Evolutionary conservation across 768 basidiomycete genomes (phyloP).

Genomic region (Termitomyces eurrhizus): DNA sequence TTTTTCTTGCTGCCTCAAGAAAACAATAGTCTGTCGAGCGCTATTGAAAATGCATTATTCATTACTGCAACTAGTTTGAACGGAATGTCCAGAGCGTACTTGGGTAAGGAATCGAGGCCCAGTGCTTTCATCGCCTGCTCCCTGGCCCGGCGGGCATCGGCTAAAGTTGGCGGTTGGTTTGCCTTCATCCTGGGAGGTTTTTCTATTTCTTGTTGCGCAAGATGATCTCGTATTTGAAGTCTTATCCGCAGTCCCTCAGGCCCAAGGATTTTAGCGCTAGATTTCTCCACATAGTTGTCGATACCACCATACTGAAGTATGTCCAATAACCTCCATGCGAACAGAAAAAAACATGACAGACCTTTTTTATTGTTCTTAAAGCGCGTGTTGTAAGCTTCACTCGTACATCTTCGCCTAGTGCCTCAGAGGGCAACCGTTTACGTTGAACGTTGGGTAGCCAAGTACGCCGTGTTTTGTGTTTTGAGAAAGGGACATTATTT

Average conservation of each 20-base stretch:
- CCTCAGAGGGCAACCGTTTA: constrained; percentile 68
- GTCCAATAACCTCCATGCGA: neutral
- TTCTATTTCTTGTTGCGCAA: neutral
- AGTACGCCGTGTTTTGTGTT: constrained; percentile 79
- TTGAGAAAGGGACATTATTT: constrained; percentile 88
- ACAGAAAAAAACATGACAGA: constrained; percentile 22
- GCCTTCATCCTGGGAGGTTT: neutral
- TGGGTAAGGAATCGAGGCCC: constrained; percentile 17
- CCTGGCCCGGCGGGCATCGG: constrained; percentile 20
- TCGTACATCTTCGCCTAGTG: constrained; percentile 51
- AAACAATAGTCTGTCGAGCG: constrained; percentile 14
- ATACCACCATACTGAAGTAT: constrained; percentile 56
- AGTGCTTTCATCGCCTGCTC: constrained; percentile 22
- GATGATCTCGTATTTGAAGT: constrained; percentile 25
- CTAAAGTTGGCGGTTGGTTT: constrained; percentile 8
- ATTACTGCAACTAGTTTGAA: neutral
- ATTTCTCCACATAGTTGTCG: constrained; percentile 61
- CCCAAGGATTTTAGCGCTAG: constrained; percentile 34
- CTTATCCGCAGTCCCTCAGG: constrained; percentile 50
- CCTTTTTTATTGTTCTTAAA: constrained; percentile 82
- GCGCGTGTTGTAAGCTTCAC: constrained; percentile 76
- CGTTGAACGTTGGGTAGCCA: constrained; percentile 88
- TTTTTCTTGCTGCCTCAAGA: constrained; percentile 8
- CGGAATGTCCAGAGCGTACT: constrained; percentile 5
- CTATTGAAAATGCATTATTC: constrained; percentile 4